phyloP scores from a whole-genome alignment of 495 filamentous ascomycete species.

The Aspergillus coremiiformis region DNA sequence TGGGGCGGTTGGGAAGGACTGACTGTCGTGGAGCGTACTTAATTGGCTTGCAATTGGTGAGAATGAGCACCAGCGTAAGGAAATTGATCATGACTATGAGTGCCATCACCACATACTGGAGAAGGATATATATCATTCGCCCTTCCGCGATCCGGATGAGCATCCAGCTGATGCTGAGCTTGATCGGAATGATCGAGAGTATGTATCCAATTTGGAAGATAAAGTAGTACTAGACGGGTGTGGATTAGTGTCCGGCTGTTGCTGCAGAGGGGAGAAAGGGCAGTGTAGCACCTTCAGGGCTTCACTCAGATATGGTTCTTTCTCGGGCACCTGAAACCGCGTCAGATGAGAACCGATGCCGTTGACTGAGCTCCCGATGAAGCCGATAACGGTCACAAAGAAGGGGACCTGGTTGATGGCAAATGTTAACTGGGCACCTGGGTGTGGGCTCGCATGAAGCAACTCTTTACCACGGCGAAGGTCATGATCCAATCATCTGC shows the following conservation, averaged over 20 bases:
- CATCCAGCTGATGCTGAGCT: slow-evolving; percentile 25
- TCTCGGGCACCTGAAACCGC: slow-evolving; percentile 8
- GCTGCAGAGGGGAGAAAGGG: too few relatives aligned
- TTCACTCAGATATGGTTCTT: slow-evolving; percentile 12
- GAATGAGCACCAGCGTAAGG: slow-evolving; percentile 21
- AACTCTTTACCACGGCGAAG: slow-evolving; percentile 10
- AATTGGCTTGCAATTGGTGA: slow-evolving; percentile 19
- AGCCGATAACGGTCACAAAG: slow-evolving; percentile 15
- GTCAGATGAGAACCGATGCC: slow-evolving; percentile 15
- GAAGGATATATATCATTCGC: slow-evolving; percentile 15
- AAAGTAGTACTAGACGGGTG: slow-evolving; percentile 17
- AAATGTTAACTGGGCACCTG: neutral
- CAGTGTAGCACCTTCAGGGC: slow-evolving; percentile 12
- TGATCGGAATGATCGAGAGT: slow-evolving; percentile 23
- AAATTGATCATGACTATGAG: slow-evolving; percentile 17
- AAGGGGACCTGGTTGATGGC: slow-evolving; percentile 14
- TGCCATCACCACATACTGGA: slow-evolving; percentile 17
- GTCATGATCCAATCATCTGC: slow-evolving; percentile 25
- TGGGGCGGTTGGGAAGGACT: neutral
- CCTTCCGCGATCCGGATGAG: slow-evolving; percentile 22
- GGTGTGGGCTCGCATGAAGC: neutral
- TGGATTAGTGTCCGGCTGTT: neutral
- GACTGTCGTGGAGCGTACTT: slow-evolving; percentile 5
- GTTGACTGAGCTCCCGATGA: slow-evolving; percentile 20
- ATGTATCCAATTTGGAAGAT: slow-evolving; percentile 25